Evolutionary conservation across 768 basidiomycete genomes (phyloP).

Genomic region (Tulasnella sp.): DNA sequence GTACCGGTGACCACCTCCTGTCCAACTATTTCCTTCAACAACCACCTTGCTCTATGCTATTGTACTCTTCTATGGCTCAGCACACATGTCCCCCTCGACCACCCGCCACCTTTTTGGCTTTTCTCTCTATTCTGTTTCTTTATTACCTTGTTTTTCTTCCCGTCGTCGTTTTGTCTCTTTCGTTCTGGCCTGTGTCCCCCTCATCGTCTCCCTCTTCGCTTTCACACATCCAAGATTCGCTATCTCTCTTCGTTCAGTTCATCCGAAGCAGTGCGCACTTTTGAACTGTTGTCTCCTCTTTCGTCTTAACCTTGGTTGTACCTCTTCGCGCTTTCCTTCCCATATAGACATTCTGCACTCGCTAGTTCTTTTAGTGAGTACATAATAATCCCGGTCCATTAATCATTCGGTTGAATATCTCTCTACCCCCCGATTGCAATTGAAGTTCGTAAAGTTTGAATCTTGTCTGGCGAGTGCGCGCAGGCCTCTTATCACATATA

Average conservation of each 20-base stretch:
- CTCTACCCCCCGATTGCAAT: background rate
- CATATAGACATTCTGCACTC: background rate
- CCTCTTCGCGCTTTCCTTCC: background rate
- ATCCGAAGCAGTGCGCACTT: background rate
- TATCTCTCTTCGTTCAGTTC: background rate
- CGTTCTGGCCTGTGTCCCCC: background rate
- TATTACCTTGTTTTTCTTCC: background rate
- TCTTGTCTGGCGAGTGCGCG: background rate
- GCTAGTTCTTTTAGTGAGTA: background rate
- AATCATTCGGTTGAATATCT: background rate
- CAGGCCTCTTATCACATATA: background rate
- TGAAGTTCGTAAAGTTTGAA: background rate
- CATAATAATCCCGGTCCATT: background rate
- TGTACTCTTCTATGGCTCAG: background rate
- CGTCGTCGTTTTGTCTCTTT: background rate
- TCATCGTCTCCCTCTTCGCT: background rate
- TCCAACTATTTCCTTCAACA: background rate
- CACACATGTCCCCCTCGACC: background rate
- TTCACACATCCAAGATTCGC: background rate
- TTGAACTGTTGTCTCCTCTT: background rate
- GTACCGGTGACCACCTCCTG: constrained; percentile 2
- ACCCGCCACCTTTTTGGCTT: background rate
- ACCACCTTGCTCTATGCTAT: background rate
- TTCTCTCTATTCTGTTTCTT: background rate
- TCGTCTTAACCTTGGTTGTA: background rate